phyloP scores from a whole-genome alignment of 495 filamentous ascomycete species.

The Glonium stellatum region DNA sequence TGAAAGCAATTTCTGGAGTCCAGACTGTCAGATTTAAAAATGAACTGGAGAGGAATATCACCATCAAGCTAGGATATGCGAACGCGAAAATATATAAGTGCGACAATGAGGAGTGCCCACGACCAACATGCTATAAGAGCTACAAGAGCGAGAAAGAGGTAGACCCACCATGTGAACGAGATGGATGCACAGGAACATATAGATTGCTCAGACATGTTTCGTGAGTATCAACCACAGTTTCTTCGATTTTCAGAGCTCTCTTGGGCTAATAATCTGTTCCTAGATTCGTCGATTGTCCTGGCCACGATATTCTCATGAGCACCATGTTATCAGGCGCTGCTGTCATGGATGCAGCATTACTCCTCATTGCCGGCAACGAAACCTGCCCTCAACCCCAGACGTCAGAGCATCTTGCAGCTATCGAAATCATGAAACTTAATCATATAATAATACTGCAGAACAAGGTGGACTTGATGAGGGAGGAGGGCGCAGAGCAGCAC shows the following conservation, averaged over 20 bases:
- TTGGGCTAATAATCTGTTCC: background rate
- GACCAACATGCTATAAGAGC: conserved; percentile 92
- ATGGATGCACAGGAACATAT: conserved; percentile 81
- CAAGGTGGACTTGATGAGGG: conserved; percentile 96
- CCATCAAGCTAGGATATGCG: conserved; percentile 98
- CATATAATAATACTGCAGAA: conserved; percentile 99
- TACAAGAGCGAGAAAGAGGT: conserved; percentile 98
- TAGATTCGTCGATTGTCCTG: conserved; percentile 90
- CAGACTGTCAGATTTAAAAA: conserved; percentile 99
- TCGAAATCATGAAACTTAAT: conserved; percentile 97
- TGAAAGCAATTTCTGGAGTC: conserved; percentile 97
- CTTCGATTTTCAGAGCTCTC: conserved; percentile 16
- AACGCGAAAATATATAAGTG: conserved; percentile 99
- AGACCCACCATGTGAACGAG: conserved; percentile 87
- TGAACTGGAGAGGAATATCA: conserved; percentile 96
- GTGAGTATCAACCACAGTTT: conserved; percentile 45
- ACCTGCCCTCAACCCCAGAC: conserved; percentile 98
- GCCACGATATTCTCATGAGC: conserved; percentile 99
- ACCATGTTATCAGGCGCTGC: conserved; percentile 99
- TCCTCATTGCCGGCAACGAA: conserved; percentile 98
- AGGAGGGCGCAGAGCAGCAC: conserved; percentile 84
- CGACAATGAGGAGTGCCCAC: conserved; percentile 79
- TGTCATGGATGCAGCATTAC: conserved; percentile 96
- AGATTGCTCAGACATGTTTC: conserved; percentile 79
- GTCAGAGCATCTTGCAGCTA: conserved; percentile 94